phyloP scores from a whole-genome alignment of 306 rosid species.

The Benincasa hispida region DNA sequence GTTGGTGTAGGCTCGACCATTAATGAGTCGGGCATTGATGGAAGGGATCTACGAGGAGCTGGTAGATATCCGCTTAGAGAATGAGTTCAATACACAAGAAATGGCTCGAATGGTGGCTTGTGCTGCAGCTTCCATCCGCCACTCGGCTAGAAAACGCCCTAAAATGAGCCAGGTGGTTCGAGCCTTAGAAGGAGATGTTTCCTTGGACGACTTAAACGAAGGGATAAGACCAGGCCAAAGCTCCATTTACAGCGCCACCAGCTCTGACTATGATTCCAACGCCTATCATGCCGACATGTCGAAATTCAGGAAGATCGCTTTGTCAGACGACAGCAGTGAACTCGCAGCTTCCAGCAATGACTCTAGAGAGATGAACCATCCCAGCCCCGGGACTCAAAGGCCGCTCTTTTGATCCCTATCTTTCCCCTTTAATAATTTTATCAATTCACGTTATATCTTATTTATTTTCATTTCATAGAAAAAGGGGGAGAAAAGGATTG shows the following conservation, averaged over 20 bases:
- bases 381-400: not conserved
- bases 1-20: constrained; percentile 53
- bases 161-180: constrained; percentile 87
- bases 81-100: constrained; percentile 40
- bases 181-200: constrained; percentile 62
- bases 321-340: constrained; percentile 36
- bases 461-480: not conserved
- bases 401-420: not conserved
- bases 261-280: constrained; percentile 45
- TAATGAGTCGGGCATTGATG: constrained; percentile 37
- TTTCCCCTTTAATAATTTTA: no score
- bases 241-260: constrained; percentile 4
- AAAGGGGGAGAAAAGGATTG: not conserved
- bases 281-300: constrained; percentile 50
- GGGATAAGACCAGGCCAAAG: constrained; percentile 22
- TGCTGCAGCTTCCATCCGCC: constrained; percentile 81
- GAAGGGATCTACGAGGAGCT: constrained; percentile 46
- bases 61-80: constrained; percentile 49
- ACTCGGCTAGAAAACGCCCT: constrained; percentile 64
- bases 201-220: constrained; percentile 57
- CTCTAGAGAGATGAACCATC: constrained; percentile 19
- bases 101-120: constrained; percentile 63
- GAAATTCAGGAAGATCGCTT: constrained; percentile 43
- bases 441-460: not conserved
- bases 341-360: constrained; percentile 35